Base-by-base conservation (phyloP, 129 eudicot genomes). In the Oenanthe sinensis region DNA sequence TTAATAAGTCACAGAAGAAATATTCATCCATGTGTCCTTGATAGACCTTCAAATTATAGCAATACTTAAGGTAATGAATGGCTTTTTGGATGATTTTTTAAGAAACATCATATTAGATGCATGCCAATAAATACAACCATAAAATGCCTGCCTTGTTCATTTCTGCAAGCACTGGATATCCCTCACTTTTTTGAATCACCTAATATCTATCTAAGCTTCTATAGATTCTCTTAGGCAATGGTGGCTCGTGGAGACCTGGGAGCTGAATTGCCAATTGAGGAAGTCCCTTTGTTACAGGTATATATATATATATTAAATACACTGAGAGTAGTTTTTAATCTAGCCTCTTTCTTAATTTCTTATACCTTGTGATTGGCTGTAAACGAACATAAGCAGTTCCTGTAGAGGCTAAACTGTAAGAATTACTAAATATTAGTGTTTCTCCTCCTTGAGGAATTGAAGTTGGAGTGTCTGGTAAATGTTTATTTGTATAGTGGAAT, bases 181-280 rank as follows among this genome's bases (percentile, higher is more conserved):
- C 19, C 15, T 24, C 30, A 14, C 9, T 24, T 47, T 24, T 5
- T 3, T 60, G 20, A 67, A 13, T 2, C 26, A 28, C 9, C 6
- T 40, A 44, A 28, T 55, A 46, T 74, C 8, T 60, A 10, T 30
- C 46, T 74, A 60, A 79, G 75, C 8, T 76, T 67, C 15, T 39
- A 54, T 40, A 26, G 22, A 67, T 77, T 50, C 40, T 83, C 65
- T 75, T 82, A 95, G 99, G 97, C 99, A 65, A 95, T 95, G 99
- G 99, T 95, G 40, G 97, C 99, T 76, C 96, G 99, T 85, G 97
- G 99, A 69, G 99, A 95, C 81, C 96, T 95, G 44, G 99, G 99
- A 77, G 99, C 99, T 84, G 97, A 95, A 83, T 96, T 95, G 83
- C 99, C 99, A 68, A 92, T 95, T 77, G 99, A 95, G 88, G 99